Evolutionary conservation across 768 basidiomycete species (phyloP), one percentile per base, ranked within the genome.

Genomic region (Leccinum obscurum): DNA sequence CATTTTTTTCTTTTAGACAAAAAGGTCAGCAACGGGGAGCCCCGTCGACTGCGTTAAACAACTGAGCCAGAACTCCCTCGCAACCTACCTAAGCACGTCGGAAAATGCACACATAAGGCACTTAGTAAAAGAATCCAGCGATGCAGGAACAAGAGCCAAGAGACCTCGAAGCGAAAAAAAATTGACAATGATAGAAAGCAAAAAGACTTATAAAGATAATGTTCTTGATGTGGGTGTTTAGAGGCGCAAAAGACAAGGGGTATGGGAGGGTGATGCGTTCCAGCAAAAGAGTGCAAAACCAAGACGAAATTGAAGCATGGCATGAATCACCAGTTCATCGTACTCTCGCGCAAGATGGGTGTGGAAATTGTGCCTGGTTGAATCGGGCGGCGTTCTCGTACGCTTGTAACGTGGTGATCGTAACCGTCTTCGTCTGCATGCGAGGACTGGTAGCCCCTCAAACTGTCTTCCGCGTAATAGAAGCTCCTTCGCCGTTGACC

Each of bases 391-490:
- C 89, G 80, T 76, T 88, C 83, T 58, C 79, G 81, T 80, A 83
- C 81, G 37, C 49, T 56, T 46, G 68, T 73, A 17, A 64, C 62
- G 49, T 67, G 72, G 55, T 75, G 73, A 60, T 74, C 76, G 58
- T 72, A 77, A 63, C 75, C 70, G 13, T 72, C 72, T 49, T 80
- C 77, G 52, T 76, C 78, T 41, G 63, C 64, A 56, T 64, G 75
- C 57, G 65, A 71, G 34, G 75, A 72, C 67, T 82, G 79, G 70
- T 72, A 85, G 14, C 86, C 86, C 44, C 89, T 77, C 71, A 94
- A 72, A 63, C 86, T 88, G 70, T 94, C 92, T 76, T 93, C 92
- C 3, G 92, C 92, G 68, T 85, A 94, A 74, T 93, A 94, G 78
- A 93, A 94, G 63, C 88, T 90, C 60, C 90, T 72, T 56, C 92